phyloP scores from a whole-genome alignment of 2,329 filamentous ascomycete genomes.

The Akanthomyces dipterigenus region DNA sequence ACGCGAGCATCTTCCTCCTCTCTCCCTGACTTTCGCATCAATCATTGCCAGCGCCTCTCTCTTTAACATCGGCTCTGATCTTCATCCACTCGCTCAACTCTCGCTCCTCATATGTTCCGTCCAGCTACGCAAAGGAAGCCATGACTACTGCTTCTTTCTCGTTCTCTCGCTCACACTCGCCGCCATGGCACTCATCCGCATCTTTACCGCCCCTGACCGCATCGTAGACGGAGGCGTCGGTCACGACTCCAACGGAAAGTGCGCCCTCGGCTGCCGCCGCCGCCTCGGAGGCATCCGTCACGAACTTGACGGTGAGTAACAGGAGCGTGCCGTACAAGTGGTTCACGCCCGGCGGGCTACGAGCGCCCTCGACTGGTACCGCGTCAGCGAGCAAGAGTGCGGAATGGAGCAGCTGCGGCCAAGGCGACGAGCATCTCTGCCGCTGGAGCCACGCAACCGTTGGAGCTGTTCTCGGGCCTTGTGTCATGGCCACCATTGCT shows the following conservation, averaged over 20 bases:
- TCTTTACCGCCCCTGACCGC: conserved; percentile 24
- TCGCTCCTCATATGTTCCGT: background rate
- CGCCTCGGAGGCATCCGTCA: background rate
- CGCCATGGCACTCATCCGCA: conserved; percentile 21
- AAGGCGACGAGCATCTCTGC: background rate
- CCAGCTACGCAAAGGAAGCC: background rate
- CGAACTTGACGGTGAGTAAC: background rate
- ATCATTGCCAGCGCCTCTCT: too few relatives aligned
- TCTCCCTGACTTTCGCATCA: too few relatives aligned
- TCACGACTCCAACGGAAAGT: background rate
- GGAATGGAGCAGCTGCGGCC: background rate
- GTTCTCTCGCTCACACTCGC: background rate
- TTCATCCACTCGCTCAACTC: too few relatives aligned
- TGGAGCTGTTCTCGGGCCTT: background rate
- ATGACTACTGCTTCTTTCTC: background rate
- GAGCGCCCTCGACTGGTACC: background rate
- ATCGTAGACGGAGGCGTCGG: conserved; percentile 15
- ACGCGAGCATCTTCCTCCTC: too few relatives aligned
- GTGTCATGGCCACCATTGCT: background rate
- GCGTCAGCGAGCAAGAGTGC: background rate
- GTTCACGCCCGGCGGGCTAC: background rate
- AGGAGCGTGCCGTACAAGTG: background rate
- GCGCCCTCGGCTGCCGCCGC: background rate
- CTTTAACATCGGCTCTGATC: too few relatives aligned
- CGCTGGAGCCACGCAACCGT: background rate